These are phyloP conservation scores for Pleurotus salmoneostramineus DNA, from an alignment of 768 basidiomycete species.

Conservation along the genomic window DNA sequence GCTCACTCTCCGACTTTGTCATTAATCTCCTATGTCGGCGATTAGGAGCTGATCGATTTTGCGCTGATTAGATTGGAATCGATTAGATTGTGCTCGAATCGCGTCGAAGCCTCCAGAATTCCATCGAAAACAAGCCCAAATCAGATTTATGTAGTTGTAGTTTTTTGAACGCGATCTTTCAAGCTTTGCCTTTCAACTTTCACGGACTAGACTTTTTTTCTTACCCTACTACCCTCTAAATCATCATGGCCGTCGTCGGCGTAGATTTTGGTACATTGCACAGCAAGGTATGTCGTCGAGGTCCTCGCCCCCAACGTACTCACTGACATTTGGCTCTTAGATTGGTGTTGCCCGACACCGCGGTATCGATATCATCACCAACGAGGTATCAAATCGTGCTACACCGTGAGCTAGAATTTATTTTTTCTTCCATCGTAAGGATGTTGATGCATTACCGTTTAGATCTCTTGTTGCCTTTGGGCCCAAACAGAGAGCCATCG, in stretches of 20 bases:
- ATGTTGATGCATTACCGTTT: constrained; percentile 7
- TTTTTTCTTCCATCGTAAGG: background rate
- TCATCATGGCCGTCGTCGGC: constrained; percentile 84
- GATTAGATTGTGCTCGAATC: constrained; percentile 1
- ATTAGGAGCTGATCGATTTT: background rate
- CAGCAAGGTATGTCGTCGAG: constrained; percentile 61
- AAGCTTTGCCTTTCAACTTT: background rate
- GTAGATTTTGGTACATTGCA: constrained; percentile 90
- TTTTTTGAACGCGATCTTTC: background rate
- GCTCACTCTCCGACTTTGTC: no score
- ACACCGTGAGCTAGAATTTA: constrained; percentile 67
- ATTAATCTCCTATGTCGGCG: background rate
- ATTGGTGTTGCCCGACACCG: constrained; percentile 94
- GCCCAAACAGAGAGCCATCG: constrained; percentile 84
- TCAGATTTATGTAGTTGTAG: background rate
- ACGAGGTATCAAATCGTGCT: constrained; percentile 95
- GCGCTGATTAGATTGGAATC: background rate
- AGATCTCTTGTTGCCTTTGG: constrained; percentile 97
- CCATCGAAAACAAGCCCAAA: constrained; percentile 5
- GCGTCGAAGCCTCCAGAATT: constrained; percentile 3
- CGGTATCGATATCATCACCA: constrained; percentile 98
- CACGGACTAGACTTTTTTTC: background rate
- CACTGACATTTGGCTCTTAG: constrained; percentile 31
- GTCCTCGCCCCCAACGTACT: constrained; percentile 5
- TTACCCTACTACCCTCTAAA: background rate